phyloP scores from a whole-genome alignment of 768 basidiomycete species.

The Termitomyces sp. region DNA sequence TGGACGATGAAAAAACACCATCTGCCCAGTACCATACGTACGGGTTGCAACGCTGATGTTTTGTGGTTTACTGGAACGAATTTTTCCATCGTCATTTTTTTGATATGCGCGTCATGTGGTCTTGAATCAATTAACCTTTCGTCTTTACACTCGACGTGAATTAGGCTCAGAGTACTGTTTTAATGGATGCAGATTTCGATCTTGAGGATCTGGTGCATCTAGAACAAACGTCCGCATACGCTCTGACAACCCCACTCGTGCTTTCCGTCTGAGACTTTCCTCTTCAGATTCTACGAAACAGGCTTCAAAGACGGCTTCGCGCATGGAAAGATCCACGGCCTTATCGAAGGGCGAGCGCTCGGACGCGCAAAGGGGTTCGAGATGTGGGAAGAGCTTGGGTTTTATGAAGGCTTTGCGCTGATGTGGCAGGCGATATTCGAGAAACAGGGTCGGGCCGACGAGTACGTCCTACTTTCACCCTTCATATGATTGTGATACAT shows the following conservation, averaged over 20 bases:
- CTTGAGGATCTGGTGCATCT: constrained; percentile 55
- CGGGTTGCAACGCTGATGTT: too few relatives aligned
- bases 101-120: not conserved
- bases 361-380: constrained; percentile 90
- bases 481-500: not conserved
- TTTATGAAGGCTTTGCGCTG: constrained; percentile 79
- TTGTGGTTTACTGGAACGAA: too few relatives aligned
- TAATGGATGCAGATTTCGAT: constrained; percentile 40
- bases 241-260: constrained; percentile 6
- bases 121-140: not conserved
- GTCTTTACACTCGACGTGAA: not conserved
- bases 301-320: constrained; percentile 76
- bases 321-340: constrained; percentile 85
- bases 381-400: constrained; percentile 97
- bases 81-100: too few relatives aligned
- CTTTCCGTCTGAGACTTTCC: not conserved
- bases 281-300: constrained; percentile 66
- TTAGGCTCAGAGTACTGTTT: not conserved
- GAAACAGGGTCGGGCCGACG: constrained; percentile 35
- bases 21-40: too few relatives aligned
- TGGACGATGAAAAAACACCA: too few relatives aligned
- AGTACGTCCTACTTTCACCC: constrained; percentile 31
- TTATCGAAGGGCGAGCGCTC: constrained; percentile 86
- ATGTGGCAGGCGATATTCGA: constrained; percentile 58
- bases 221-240: constrained; percentile 49